Base-by-base conservation (phyloP, 2,329 filamentous ascomycete genomes). In the Spiromastix sp. region DNA sequence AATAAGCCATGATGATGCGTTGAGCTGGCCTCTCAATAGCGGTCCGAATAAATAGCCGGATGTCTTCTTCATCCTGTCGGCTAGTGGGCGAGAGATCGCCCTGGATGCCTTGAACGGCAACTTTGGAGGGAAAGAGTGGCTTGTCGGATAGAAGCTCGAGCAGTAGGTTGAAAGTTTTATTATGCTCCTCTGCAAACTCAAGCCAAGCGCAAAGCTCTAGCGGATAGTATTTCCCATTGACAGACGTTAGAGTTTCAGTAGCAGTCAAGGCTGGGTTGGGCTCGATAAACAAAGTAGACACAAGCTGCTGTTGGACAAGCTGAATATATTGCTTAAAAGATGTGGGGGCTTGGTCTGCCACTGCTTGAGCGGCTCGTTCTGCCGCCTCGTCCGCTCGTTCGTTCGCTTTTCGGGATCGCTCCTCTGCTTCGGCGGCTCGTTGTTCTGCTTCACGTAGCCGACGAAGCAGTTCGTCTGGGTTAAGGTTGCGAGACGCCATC, bases 151-250 rank as follows among this genome's bases (percentile, higher is more conserved):
- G 26, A 3, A 11, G 12, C 26, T 34, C 6, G 13, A 11, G 13
- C 9, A 32, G 24, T 18, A 10, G 19, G 11, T 22, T 9, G 18
- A 32, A 32, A 13, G 16, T 13, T 12, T n/a, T 20, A 17, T 28
- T 9, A 10, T 26, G 32, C 4, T 3, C 17, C 9, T 34, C 18
- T 7, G 25, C 22, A 10, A 34, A 34, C 13, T 28, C 32, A 3
- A 9, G 13, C 32, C 32, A 34, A 2, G 3, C 2, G n/a, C 25
- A 17, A 10, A 34, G 13, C 10, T 15, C n/a, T 9, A 7, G 32
- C 15, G 32, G 32, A 17, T 34, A 34, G 9, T 28, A 34, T 34
- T 34, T 34, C 7, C 32, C 32, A 3, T 16, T 7, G 6, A 34
- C 32, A 17, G 25, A 8, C 12, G 32, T 34, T 18, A 34, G 17